Evolutionary conservation across 371 early-diverging fungal genomes (phyloP), one percentile per base, ranked within the genome.

Genomic region (Mucor plumbeus): DNA sequence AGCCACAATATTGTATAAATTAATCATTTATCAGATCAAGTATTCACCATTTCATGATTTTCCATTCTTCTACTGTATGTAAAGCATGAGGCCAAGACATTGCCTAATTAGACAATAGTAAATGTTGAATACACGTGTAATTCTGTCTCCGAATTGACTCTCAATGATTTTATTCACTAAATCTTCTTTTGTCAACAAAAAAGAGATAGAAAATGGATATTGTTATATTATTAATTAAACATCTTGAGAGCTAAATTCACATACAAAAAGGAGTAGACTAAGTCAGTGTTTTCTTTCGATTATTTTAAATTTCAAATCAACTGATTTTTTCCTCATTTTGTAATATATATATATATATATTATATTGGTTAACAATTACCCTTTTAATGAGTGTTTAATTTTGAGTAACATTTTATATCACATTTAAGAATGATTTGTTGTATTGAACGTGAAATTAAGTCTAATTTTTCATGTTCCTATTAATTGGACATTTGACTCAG

Each of bases 61-160:
- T 0, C 17, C 17, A 38, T 9, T n/a, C 44, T 7, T 44, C 44
- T 5, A n/a, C n/a, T n/a, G n/a, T n/a, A n/a, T n/a, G 17, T 17
- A 43, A 43, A 44, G n/a, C 44, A 44, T 44, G 44, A 44, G 44
- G 44, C 44, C 44, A 44, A 44, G 44, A 44, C 17, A 44, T 44
- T 44, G 43, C 44, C 8, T 17, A 44, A 44, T 44, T 8, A 17
- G 44, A 44, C 17, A 7, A 17, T 7, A 6, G 5, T 44, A 17
- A 17, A 17, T n/a, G 44, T 6, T 17, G 6, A 41, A 7, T 17
- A 44, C 44, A 44, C 44, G 44, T 44, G 44, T n/a, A 44, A 17
- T 26, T 44, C 44, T 44, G 44, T n/a, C 15, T 44, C n/a, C 44
- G 17, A 44, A 44, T 44, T 17, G 17, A 17, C 4, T 44, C 7